phyloP scores from a whole-genome alignment of 2,329 filamentous ascomycete genomes.

The Ophiostoma australiae region DNA sequence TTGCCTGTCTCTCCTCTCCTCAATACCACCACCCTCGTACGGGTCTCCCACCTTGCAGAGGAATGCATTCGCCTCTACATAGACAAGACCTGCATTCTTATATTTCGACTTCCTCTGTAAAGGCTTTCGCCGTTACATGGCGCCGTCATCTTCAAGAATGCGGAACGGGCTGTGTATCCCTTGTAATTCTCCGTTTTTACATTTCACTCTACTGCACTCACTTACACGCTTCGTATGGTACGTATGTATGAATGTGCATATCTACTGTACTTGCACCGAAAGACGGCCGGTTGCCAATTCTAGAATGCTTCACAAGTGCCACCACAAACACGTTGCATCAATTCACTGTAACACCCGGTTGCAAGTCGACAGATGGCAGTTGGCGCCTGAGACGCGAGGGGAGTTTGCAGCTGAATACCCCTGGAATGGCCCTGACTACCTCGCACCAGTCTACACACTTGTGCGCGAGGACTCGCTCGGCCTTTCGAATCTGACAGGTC shows the following conservation, averaged over 20 bases:
- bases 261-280: not conserved
- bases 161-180: not conserved
- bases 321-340: not conserved
- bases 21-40: not conserved
- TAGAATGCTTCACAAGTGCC: not conserved
- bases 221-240: not conserved
- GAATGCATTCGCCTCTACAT: not conserved
- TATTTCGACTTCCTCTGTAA: conserved; percentile 10
- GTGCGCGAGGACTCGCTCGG: not conserved
- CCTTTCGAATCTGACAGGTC: not conserved
- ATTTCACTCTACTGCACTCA: not conserved
- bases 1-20: not conserved
- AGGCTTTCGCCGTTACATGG: conserved; percentile 2
- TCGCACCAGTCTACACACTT: not conserved
- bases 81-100: not conserved
- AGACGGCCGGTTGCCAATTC: not conserved
- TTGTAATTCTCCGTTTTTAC: not conserved
- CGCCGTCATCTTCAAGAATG: not conserved
- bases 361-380: not conserved
- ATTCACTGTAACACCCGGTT: not conserved
- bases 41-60: not conserved
- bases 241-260: too few relatives aligned
- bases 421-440: not conserved
- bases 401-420: not conserved
- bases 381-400: not conserved